Conservation (phyloP, 352 stramenopile species). For the Pythium aristosporum region DNA sequence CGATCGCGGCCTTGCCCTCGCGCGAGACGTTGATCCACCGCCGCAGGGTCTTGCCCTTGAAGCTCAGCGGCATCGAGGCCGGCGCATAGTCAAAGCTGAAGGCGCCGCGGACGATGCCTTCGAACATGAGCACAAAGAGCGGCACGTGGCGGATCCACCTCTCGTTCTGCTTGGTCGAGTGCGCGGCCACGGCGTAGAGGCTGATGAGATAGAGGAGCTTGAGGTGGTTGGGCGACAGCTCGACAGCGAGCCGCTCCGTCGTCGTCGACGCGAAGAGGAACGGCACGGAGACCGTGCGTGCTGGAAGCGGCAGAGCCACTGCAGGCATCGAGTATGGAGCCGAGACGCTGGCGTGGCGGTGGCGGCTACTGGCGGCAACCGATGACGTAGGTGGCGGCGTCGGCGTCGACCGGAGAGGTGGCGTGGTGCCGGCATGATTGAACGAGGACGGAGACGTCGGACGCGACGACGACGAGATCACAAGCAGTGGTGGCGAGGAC, state of each 20-base stretch:
- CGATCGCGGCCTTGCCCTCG: constrained; percentile 94
- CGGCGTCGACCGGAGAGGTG: neutral
- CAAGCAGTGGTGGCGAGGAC: constrained; percentile 11
- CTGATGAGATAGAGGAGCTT: constrained; percentile 95
- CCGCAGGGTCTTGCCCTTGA: constrained; percentile 79
- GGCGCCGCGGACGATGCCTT: constrained; percentile 92
- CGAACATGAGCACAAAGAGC: constrained; percentile 96
- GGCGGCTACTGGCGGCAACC: neutral
- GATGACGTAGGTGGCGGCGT: neutral
- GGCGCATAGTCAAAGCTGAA: constrained; percentile 98
- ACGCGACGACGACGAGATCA: neutral
- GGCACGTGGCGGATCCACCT: constrained; percentile 95
- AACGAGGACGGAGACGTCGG: neutral
- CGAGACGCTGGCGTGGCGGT: too few relatives aligned
- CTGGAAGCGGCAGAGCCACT: neutral
- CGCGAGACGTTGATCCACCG: constrained; percentile 94
- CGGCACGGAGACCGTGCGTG: constrained; percentile 19
- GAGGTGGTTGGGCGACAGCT: constrained; percentile 95
- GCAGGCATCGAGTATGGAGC: neutral
- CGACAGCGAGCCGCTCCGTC: constrained; percentile 20
- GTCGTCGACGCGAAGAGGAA: constrained; percentile 8
- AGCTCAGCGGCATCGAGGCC: constrained; percentile 92
- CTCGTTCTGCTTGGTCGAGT: constrained; percentile 90
- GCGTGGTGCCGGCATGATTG: neutral
- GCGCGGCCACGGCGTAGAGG: constrained; percentile 91